phyloP scores from a whole-genome alignment of 495 filamentous ascomycete genomes.

The Penicillium lagena region DNA sequence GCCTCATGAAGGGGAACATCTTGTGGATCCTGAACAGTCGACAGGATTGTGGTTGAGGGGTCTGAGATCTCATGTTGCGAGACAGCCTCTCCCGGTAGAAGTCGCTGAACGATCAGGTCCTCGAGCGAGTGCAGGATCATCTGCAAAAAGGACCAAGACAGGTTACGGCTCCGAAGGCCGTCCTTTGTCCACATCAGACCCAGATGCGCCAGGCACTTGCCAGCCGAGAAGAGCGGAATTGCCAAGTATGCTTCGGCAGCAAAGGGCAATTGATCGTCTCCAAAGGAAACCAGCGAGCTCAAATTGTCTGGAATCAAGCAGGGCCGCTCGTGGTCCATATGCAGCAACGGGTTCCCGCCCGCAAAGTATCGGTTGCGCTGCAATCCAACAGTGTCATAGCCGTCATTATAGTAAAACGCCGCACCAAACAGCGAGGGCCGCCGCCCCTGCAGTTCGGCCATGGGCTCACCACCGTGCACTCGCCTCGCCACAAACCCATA shows the following conservation, averaged over 20 bases:
- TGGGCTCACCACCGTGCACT: slow-evolving; percentile 52
- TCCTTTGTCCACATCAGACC: slow-evolving; percentile 68
- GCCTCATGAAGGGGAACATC: slow-evolving; percentile 12
- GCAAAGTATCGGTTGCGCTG: slow-evolving; percentile 59
- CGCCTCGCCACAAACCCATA: slow-evolving; percentile 67
- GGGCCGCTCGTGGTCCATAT: slow-evolving; percentile 71
- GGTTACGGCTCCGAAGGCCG: slow-evolving; percentile 46
- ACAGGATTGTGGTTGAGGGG: slow-evolving; percentile 4
- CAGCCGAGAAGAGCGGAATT: slow-evolving; percentile 63
- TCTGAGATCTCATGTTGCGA: slow-evolving; percentile 1
- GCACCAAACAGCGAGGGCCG: slow-evolving; percentile 59
- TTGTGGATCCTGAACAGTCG: slow-evolving; percentile 32
- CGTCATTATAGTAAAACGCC: slow-evolving; percentile 66
- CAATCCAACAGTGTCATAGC: slow-evolving; percentile 44
- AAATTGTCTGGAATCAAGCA: slow-evolving; percentile 64
- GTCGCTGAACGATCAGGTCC: slow-evolving; percentile 57
- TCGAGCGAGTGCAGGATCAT: slow-evolving; percentile 72
- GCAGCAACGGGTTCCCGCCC: slow-evolving; percentile 55
- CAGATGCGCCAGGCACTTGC: slow-evolving; percentile 68
- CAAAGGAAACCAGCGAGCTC: slow-evolving; percentile 50
- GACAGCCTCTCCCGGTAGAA: slow-evolving; percentile 20
- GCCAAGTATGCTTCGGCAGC: slow-evolving; percentile 64
- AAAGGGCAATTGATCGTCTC: slow-evolving; percentile 54
- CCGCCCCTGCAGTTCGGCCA: slow-evolving; percentile 27
- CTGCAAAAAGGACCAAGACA: slow-evolving; percentile 68